These are phyloP conservation scores for Cyamopsis tetragonoloba DNA, from an alignment of 306 rosid species.

Conservation along the genomic window DNA sequence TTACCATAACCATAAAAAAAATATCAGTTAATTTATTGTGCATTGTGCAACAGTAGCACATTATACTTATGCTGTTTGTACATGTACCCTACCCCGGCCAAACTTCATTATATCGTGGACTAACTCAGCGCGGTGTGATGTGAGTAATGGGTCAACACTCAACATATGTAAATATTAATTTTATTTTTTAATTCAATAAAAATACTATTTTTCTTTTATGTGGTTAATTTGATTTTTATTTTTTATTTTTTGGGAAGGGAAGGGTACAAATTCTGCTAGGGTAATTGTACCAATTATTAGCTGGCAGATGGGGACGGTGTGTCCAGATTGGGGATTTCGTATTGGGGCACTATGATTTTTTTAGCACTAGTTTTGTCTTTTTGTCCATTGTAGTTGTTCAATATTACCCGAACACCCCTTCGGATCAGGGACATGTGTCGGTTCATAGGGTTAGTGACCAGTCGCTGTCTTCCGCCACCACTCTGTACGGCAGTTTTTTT, in stretches of 20 bases:
- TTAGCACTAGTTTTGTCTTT: conserved; percentile 8
- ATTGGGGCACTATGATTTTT: not conserved
- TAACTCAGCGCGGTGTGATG: conserved; percentile 26
- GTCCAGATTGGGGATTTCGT: not conserved
- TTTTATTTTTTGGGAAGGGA: too few species aligned
- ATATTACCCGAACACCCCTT: conserved; percentile 20
- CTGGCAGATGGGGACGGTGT: conserved; percentile 27
- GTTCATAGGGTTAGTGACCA: conserved; percentile 17
- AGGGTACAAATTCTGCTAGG: not conserved
- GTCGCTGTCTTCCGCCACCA: conserved; percentile 37
- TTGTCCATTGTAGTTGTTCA: not conserved
- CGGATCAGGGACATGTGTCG: conserved; percentile 28
- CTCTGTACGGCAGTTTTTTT: not conserved
- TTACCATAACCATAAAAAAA: too few species aligned
- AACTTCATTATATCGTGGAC: not conserved
- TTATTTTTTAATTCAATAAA: too few species aligned
- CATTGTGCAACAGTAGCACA: not conserved
- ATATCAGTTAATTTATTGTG: too few species aligned
- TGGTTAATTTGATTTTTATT: conserved; percentile 12
- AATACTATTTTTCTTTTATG: not conserved
- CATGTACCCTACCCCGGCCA: not conserved
- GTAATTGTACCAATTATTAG: conserved; percentile 18
- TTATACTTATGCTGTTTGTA: not conserved
- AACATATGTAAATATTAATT: too few species aligned
- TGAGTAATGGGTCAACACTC: conserved; percentile 30